These are phyloP conservation scores for Coffea canephora DNA, from an alignment of 257 asterid genomes.

Conservation along the genomic window DNA sequence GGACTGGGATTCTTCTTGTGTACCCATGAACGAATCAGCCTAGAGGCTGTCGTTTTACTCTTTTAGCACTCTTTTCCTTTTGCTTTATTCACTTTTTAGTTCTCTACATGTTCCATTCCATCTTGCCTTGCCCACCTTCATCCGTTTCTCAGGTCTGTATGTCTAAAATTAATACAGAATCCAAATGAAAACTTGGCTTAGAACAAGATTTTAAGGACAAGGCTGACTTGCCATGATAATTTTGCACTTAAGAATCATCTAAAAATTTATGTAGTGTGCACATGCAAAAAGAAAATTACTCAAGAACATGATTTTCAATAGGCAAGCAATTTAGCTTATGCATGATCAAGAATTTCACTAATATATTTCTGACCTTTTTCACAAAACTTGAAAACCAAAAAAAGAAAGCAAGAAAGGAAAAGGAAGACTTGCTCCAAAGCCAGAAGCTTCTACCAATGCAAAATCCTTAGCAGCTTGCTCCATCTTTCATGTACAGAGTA, in stretches of 20 bases:
- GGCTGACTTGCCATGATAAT: neutral
- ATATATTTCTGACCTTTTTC: neutral
- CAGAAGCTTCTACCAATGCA: constrained; percentile 11
- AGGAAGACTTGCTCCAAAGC: neutral
- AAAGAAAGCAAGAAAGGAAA: neutral
- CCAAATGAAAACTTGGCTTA: neutral
- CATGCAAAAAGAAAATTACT: no score
- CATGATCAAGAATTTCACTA: neutral
- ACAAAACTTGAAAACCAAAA: neutral
- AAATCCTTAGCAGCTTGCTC: constrained; percentile 12
- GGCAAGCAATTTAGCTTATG: neutral
- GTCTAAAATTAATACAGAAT: neutral
- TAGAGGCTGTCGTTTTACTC: neutral
- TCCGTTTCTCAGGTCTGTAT: neutral
- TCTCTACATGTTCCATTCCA: neutral
- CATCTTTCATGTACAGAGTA: constrained; percentile 5
- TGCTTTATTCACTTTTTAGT: neutral
- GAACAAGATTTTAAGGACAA: neutral
- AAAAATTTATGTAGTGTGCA: no score
- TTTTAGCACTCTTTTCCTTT: neutral
- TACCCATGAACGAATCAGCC: neutral
- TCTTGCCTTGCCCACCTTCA: neutral
- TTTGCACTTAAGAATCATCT: neutral
- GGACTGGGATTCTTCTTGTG: neutral
- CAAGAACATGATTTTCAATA: no score